Conservation (phyloP, 345 rosid species). For the Salix exigua region DNA sequence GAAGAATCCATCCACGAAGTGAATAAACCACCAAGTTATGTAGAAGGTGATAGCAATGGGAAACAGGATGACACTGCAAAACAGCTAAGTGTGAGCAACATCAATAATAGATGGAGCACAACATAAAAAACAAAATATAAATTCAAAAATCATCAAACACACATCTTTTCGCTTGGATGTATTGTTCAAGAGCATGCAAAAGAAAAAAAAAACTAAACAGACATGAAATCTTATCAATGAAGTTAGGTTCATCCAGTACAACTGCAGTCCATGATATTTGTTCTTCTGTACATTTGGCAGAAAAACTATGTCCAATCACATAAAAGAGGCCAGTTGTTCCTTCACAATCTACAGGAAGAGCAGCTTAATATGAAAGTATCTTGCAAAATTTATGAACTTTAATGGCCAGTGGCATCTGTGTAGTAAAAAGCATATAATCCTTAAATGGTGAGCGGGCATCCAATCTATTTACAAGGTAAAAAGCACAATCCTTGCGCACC, state of each 20-base stretch:
- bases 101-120: constrained; percentile 4
- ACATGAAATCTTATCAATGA: background rate
- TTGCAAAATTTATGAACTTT: no score
- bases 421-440: no score
- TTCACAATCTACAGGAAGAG: background rate
- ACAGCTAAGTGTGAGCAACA: constrained; percentile 23
- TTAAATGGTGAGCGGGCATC: background rate
- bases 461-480: background rate
- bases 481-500: background rate
- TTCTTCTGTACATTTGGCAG: background rate
- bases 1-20: constrained; percentile 96
- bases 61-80: constrained; percentile 88
- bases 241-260: background rate
- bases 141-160: background rate
- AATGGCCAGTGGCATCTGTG: no score
- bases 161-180: background rate
- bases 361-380: background rate
- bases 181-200: background rate
- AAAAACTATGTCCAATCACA: background rate
- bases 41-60: constrained; percentile 96
- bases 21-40: constrained; percentile 99
- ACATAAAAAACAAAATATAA: background rate
- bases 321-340: background rate
- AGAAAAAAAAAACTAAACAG: background rate
- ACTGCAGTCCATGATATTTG: background rate